These are phyloP conservation scores for Crithidia fasciculata DNA, from an alignment of 208 protist species.

Conservation along the genomic window DNA sequence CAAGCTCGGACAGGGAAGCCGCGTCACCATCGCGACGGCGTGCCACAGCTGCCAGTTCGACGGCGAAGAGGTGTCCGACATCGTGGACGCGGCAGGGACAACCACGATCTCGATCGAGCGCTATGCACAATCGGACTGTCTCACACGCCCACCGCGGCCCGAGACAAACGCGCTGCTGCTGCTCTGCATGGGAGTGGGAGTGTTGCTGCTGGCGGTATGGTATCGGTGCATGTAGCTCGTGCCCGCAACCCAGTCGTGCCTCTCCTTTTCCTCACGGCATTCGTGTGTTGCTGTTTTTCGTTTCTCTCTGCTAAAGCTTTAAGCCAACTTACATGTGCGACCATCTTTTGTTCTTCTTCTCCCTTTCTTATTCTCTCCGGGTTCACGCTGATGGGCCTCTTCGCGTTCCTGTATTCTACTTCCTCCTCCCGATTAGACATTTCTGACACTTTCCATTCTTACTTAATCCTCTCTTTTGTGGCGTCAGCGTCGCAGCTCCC, in stretches of 20 bases:
- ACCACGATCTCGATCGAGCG: constrained; percentile 7
- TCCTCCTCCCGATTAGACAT: too few species aligned
- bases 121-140: constrained; percentile 21
- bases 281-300: neutral
- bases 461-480: too few species aligned
- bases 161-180: constrained; percentile 15
- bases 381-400: too few species aligned
- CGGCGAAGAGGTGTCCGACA: constrained; percentile 39
- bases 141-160: constrained; percentile 9
- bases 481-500: too few species aligned
- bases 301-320: neutral
- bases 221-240: neutral
- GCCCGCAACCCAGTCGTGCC: neutral
- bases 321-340: too few species aligned
- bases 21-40: constrained; percentile 32
- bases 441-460: neutral
- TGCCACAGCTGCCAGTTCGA: constrained; percentile 54
- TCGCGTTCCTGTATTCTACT: too few species aligned
- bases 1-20: constrained; percentile 55
- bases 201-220: neutral
- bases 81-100: neutral
- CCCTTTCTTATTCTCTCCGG: too few species aligned
- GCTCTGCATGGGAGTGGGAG: neutral
- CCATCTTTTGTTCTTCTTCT: too few species aligned
- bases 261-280: neutral